phyloP scores from a whole-genome alignment of 2,329 filamentous ascomycete genomes.

The Rhinocladiella mackenziei region DNA sequence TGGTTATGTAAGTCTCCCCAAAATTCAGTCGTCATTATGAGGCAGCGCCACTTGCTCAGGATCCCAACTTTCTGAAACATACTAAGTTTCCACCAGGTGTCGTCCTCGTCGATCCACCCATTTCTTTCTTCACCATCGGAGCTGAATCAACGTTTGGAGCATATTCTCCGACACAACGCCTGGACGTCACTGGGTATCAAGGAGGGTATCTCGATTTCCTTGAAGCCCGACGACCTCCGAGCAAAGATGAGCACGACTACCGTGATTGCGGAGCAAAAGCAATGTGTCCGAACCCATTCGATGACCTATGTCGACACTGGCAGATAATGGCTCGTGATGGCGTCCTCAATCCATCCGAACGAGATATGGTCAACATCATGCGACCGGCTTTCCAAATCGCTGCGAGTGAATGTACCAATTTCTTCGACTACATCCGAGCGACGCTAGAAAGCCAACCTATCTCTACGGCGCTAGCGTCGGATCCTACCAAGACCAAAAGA shows the following conservation, averaged over 20 bases:
- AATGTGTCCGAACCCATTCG: constrained; percentile 24
- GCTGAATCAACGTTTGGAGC: constrained; percentile 15
- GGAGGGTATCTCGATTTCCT: constrained; percentile 28
- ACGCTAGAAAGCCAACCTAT: constrained; percentile 21
- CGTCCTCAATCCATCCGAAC: constrained; percentile 10
- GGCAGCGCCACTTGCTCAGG: background rate
- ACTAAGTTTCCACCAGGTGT: constrained; percentile 14
- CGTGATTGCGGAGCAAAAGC: constrained; percentile 18
- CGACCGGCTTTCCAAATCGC: constrained; percentile 26
- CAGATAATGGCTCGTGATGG: constrained; percentile 22
- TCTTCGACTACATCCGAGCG: constrained; percentile 24
- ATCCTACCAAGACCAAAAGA: constrained; percentile 16
- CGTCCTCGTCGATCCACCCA: constrained; percentile 25
- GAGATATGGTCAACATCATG: constrained; percentile 20
- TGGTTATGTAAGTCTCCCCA: constrained; percentile 22
- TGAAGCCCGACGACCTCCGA: constrained; percentile 15
- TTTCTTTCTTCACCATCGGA: constrained; percentile 22
- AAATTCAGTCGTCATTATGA: background rate
- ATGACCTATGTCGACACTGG: constrained; percentile 26
- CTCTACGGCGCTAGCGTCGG: constrained; percentile 14
- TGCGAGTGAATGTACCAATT: constrained; percentile 23
- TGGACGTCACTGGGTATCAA: constrained; percentile 21
- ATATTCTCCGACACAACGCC: constrained; percentile 17
- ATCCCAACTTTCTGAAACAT: background rate
- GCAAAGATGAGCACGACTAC: constrained; percentile 21